phyloP scores from a whole-genome alignment of 768 basidiomycete genomes.

The Mycena chlorophos region DNA sequence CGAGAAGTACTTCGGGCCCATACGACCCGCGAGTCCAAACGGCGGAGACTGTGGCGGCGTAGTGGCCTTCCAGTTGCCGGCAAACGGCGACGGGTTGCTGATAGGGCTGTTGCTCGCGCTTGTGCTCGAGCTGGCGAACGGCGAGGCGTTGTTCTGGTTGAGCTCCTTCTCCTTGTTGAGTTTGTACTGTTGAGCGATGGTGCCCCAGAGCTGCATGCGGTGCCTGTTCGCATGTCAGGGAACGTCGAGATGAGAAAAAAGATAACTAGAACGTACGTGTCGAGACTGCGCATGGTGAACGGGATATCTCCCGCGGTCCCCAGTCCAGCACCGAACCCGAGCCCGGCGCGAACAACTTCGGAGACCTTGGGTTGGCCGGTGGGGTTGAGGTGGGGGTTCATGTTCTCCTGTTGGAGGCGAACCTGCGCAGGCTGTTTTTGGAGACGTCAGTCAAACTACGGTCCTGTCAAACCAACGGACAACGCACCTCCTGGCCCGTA shows the following conservation, averaged over 20 bases:
- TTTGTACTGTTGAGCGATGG: conserved; percentile 78
- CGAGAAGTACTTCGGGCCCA: conserved; percentile 44
- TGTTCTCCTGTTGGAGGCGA: conserved; percentile 57
- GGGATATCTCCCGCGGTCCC: conserved; percentile 55
- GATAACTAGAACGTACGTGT: conserved; percentile 54
- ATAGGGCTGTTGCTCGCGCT: too few relatives aligned
- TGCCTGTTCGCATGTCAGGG: conserved; percentile 41
- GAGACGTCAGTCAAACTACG: not conserved
- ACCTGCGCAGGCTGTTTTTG: not conserved
- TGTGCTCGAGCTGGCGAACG: conserved; percentile 14
- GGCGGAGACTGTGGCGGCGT: conserved; percentile 29
- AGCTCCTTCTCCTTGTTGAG: conserved; percentile 33
- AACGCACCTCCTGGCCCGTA: conserved; percentile 5
- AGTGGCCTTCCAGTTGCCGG: conserved; percentile 13
- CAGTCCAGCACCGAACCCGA: conserved; percentile 13
- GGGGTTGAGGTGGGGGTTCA: conserved; percentile 71
- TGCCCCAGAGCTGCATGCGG: conserved; percentile 90
- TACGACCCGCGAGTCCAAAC: conserved; percentile 37
- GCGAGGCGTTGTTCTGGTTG: conserved; percentile 23
- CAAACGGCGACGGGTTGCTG: conserved; percentile 7
- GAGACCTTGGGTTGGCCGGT: conserved; percentile 10
- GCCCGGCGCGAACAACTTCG: conserved; percentile 15
- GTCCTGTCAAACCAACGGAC: not conserved
- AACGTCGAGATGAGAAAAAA: conserved; percentile 7
- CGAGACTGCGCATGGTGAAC: conserved; percentile 85